Evolutionary conservation across 2,329 filamentous ascomycete species (phyloP), one percentile per base, ranked within the genome.

Genomic region (Beauveria brongniartii): DNA sequence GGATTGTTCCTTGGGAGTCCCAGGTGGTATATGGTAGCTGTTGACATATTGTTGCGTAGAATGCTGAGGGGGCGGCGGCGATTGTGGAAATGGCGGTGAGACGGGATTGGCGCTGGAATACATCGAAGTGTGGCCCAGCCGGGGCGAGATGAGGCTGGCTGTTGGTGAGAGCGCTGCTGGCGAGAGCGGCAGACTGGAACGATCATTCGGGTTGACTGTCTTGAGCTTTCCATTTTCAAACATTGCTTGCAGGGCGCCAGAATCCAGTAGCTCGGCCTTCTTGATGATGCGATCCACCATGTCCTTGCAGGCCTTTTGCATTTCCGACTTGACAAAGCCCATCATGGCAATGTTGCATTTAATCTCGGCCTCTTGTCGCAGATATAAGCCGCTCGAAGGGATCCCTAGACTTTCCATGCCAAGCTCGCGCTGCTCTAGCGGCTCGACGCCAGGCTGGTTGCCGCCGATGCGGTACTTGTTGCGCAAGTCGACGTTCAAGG

Each of bases 361-460:
- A 72, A 90, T 86, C 70, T 89, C 86, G 46, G 89, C 86, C 64
- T 90, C 87, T 67, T 89, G 86, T 61, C 85, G 80, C 62, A 90
- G 74, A 67, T 89, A 90, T 3, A 90, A 72, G 0, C 87, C 87
- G 62, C 89, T 84, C 26, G 77, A 73, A 0, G 87, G 87, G 0
- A 80, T 83, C 50, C 84, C 84, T 0, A 88, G 78, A 37, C 70
- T 69, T n/a, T 77, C 74, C 18, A 82, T 71, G 5, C 86, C 87
- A 53, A 89, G 79, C 72, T 89, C 86, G 24, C 79, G 77, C 24
- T 76, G 73, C 73, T 88, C 83, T 1, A 83, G 80, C 1, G 82
- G 77, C 71, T 90, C 87, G 54, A 82, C 63, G 28, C 85, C 86
- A 0, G 85, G 82, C 71, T 89, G 86, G 69, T 89, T 89, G 8